Percentiles rank a stretch among this genome's conserved stretches.
Conservation (phyloP, 2,329 filamentous ascomycete genomes). For the Pestalotiopsis sp. region DNA sequence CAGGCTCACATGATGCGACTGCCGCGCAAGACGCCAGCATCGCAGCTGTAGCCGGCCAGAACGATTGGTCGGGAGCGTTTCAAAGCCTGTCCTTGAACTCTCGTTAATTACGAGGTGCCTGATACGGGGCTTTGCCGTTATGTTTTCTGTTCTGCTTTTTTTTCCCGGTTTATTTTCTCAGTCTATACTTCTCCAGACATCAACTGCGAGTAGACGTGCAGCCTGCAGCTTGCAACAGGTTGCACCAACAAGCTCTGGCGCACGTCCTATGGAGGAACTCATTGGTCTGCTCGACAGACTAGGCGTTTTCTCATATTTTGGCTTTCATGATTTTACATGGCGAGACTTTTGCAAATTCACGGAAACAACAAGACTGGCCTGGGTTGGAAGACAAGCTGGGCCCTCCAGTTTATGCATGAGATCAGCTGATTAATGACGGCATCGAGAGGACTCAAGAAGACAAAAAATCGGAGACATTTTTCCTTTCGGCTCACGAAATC, state of each 20-base stretch:
- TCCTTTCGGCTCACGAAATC: slow-evolving; percentile 24
- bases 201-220: neutral
- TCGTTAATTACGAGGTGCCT: slow-evolving; percentile 36
- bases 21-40: slow-evolving; percentile 35
- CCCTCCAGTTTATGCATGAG: slow-evolving; percentile 23
- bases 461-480: slow-evolving; percentile 26
- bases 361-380: slow-evolving; percentile 22
- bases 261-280: slow-evolving; percentile 21
- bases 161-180: slow-evolving; percentile 17
- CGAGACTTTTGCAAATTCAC: slow-evolving; percentile 23
- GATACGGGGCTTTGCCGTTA: neutral
- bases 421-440: slow-evolving; percentile 31
- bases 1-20: slow-evolving; percentile 32
- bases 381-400: slow-evolving; percentile 15
- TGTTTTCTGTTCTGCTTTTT: slow-evolving; percentile 33
- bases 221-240: slow-evolving; percentile 15
- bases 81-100: slow-evolving; percentile 74
- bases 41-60: slow-evolving; percentile 41
- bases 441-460: slow-evolving; percentile 29
- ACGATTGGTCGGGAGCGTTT: slow-evolving; percentile 66
- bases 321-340: slow-evolving; percentile 23
- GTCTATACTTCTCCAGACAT: slow-evolving; percentile 10
- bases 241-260: slow-evolving; percentile 11
- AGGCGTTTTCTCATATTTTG: slow-evolving; percentile 23
- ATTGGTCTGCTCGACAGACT: slow-evolving; percentile 21